Evolutionary conservation across 306 rosid genomes (phyloP).

Genomic region (Elaeagnus macrophylla): DNA sequence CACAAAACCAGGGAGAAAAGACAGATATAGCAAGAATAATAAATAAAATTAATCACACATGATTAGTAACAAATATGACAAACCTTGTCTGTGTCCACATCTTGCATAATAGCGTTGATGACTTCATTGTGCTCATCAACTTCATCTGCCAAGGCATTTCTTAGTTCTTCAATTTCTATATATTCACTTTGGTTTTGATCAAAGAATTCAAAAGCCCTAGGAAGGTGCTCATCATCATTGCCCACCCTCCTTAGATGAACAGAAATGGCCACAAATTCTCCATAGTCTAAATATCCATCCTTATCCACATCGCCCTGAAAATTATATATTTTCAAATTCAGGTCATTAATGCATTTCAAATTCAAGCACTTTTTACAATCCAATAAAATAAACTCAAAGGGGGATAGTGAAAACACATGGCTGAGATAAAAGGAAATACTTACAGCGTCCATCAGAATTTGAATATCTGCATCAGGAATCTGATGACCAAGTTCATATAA

Average conservation of each 20-base stretch:
- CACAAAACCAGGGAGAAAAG: neutral
- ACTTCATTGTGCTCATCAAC: too few species aligned
- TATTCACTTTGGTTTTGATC: neutral
- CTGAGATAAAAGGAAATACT: neutral
- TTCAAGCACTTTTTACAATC: too few species aligned
- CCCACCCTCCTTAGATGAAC: neutral
- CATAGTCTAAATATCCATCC: neutral
- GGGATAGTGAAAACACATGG: neutral
- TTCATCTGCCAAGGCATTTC: neutral
- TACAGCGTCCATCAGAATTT: neutral
- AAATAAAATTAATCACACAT: too few species aligned
- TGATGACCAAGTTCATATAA: too few species aligned
- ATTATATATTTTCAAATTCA: neutral
- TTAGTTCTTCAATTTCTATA: neutral
- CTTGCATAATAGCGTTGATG: neutral
- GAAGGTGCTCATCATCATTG: neutral
- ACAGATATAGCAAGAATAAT: neutral
- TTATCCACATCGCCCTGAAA: neutral
- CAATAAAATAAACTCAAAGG: too few species aligned
- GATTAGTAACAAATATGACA: neutral
- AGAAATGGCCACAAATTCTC: neutral
- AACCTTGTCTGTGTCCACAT: neutral
- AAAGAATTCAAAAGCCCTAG: too few species aligned
- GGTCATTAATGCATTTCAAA: neutral
- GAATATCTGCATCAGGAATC: neutral